Conservation (phyloP, 2,329 filamentous ascomycete genomes). For the Alternaria arbusti region DNA sequence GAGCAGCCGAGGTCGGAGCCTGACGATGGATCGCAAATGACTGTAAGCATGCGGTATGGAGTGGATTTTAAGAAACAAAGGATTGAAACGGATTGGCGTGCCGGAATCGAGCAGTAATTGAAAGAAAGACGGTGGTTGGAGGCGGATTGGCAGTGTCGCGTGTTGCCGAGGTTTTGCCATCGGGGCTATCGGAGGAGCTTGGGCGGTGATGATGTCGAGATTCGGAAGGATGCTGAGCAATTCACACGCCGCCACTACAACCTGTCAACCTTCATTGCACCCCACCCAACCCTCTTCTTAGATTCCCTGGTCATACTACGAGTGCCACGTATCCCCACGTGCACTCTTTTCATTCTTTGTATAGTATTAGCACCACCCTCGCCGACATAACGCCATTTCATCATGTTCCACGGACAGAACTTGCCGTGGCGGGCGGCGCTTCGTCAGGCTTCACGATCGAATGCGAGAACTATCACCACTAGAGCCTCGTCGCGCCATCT, state of each 20-base stretch:
- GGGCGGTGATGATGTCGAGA: conserved; percentile 33
- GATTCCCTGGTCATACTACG: conserved; percentile 4
- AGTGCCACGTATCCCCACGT: conserved; percentile 4
- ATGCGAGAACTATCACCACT: conserved; percentile 41
- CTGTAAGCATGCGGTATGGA: too few species aligned
- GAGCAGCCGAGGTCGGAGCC: neutral
- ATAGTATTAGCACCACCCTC: conserved; percentile 10
- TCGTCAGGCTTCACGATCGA: conserved; percentile 56
- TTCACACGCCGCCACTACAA: conserved; percentile 23
- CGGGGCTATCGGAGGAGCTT: conserved; percentile 28
- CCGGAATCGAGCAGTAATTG: neutral
- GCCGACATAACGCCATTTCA: conserved; percentile 7
- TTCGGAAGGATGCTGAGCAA: conserved; percentile 28
- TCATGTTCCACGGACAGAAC: conserved; percentile 69
- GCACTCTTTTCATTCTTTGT: conserved; percentile 7
- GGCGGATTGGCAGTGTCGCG: neutral
- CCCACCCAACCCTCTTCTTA: conserved; percentile 13
- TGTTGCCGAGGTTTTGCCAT: conserved; percentile 25
- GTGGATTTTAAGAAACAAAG: neutral
- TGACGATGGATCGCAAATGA: neutral
- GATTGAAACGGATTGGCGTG: neutral
- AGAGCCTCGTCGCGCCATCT: conserved; percentile 33
- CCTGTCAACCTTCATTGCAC: conserved; percentile 12
- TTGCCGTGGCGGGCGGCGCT: conserved; percentile 70
- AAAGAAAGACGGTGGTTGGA: neutral